Percentiles rank a stretch among this genome's conserved stretches.
These are phyloP conservation scores for Fusarium sp. DNA, from an alignment of 2,329 filamentous ascomycete species.

Conservation along the genomic window DNA sequence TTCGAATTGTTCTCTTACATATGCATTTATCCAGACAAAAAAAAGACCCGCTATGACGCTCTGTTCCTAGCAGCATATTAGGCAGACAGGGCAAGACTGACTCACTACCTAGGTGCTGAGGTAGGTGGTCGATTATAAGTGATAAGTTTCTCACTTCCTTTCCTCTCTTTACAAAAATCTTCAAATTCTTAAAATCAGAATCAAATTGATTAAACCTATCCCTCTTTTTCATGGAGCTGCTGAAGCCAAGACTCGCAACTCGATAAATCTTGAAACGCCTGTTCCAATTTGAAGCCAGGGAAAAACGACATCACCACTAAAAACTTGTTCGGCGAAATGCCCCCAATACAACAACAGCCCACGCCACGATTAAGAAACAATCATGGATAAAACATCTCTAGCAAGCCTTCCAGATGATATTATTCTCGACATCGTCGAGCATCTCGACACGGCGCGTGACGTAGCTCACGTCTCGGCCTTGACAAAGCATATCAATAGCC, in stretches of 20 bases:
- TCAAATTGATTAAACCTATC: no score
- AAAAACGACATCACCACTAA: slow-evolving; percentile 17
- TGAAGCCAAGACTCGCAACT: not conserved
- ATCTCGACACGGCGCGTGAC: slow-evolving; percentile 64
- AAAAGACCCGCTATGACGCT: slow-evolving; percentile 32
- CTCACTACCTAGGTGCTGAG: not conserved
- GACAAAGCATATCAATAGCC: slow-evolving; percentile 56
- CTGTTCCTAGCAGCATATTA: not conserved
- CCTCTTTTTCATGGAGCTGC: slow-evolving; percentile 1
- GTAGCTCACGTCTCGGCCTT: slow-evolving; percentile 58
- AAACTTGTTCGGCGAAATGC: slow-evolving; percentile 25
- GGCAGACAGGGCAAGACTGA: slow-evolving; percentile 13
- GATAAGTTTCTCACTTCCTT: not conserved
- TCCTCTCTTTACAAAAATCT: not conserved
- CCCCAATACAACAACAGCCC: slow-evolving; percentile 16
- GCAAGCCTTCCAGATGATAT: slow-evolving; percentile 64
- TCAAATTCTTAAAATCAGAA: not conserved
- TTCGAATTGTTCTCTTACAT: not conserved
- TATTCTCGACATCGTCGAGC: slow-evolving; percentile 62
- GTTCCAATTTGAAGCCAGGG: not conserved
- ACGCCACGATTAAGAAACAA: slow-evolving; percentile 22
- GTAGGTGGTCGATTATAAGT: not conserved
- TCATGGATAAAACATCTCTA: slow-evolving; percentile 53
- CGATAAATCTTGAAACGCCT: not conserved
- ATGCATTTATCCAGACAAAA: slow-evolving; percentile 14